Evolutionary conservation across 768 basidiomycete species (phyloP).

Genomic region (Cystobasidium onofrii): DNA sequence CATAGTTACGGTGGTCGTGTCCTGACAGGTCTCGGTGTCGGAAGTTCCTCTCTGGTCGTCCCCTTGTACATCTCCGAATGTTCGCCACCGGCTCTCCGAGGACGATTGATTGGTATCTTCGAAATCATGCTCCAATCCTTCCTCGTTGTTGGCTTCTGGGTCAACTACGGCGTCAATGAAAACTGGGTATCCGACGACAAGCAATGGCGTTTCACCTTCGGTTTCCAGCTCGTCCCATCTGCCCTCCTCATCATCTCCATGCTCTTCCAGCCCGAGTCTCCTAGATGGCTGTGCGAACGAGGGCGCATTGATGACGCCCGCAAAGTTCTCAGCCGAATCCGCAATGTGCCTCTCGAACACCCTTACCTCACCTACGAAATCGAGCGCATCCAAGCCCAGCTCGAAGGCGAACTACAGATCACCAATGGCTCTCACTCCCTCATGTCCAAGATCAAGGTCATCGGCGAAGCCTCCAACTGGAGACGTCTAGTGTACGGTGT

Average conservation of each 20-base stretch:
- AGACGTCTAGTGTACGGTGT: constrained; percentile 44
- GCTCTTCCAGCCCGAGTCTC: constrained; percentile 45
- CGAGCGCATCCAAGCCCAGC: constrained; percentile 14
- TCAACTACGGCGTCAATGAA: constrained; percentile 35
- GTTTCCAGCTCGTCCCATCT: constrained; percentile 35
- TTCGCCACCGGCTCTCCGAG: constrained; percentile 41
- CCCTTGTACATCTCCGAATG: constrained; percentile 48
- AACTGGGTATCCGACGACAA: constrained; percentile 2
- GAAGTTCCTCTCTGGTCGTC: constrained; percentile 41
- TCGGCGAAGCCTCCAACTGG: constrained; percentile 30
- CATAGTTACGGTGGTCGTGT: constrained; percentile 36
- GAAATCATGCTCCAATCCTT: constrained; percentile 23
- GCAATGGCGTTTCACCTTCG: constrained; percentile 31
- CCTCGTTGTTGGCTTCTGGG: constrained; percentile 45
- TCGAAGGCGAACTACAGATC: constrained; percentile 20
- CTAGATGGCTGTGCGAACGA: constrained; percentile 41
- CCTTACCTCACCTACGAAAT: constrained; percentile 27
- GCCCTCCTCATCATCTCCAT: constrained; percentile 40
- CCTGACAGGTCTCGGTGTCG: constrained; percentile 47
- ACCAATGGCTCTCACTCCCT: constrained; percentile 17
- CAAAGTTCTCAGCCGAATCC: constrained; percentile 37
- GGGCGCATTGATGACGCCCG: constrained; percentile 41
- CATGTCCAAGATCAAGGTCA: constrained; percentile 27
- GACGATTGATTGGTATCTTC: constrained; percentile 41
- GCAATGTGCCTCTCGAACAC: constrained; percentile 43